Base-by-base conservation (phyloP, 2,329 filamentous ascomycete genomes). In the Knoxdaviesia proteae region DNA sequence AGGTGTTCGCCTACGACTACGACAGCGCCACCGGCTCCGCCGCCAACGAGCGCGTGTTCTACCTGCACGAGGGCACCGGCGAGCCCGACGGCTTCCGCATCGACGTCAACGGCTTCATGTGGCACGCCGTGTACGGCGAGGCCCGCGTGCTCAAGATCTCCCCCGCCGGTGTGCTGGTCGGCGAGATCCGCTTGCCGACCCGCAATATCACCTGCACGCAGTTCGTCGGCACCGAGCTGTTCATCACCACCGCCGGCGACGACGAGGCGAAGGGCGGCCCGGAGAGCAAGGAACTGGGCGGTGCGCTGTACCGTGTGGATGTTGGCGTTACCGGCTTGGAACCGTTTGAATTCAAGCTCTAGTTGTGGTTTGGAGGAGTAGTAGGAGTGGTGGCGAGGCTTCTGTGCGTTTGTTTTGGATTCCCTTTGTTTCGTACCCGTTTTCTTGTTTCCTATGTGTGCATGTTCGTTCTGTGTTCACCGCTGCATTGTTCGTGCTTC, bases 51-150 rank as follows among this genome's bases (percentile, higher is more conserved):
- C 74, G 80, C 44, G 63, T 78, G 35, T 84, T 86, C 60, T 88
- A 86, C 61, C 63, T 69, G 44, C 74, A 86, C 54, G 66, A 71
- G 4, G 71, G 71, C 1, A 57, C 68, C 31, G 44, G 42, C 6
- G 72, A 74, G 47, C 84, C 84, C 1, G 87, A 94, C 58, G 87
- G 87, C 2, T 87, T 88, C 60, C 77, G 79, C 47, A 71, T 92
- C 52, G 87, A 94, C 54, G 71, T 69, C 38, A 74, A 92, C 43
- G 86, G 84, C n/a, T 79, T 80, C 61, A 68, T 94, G 52, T 94
- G 88, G 87, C 77, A 81, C 47, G 82, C 84, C 6, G 67, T 90
- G n/a, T 90, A 84, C 54, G 84, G 84, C 43, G 81, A 80, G 47
- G 65, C 71, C 46, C 71, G 74, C 46, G 82, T 94, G 30, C 61